Evolutionary conservation across 768 basidiomycete species (phyloP), one percentile per base, ranked within the genome.

Genomic region (Naganishia friedmannii): DNA sequence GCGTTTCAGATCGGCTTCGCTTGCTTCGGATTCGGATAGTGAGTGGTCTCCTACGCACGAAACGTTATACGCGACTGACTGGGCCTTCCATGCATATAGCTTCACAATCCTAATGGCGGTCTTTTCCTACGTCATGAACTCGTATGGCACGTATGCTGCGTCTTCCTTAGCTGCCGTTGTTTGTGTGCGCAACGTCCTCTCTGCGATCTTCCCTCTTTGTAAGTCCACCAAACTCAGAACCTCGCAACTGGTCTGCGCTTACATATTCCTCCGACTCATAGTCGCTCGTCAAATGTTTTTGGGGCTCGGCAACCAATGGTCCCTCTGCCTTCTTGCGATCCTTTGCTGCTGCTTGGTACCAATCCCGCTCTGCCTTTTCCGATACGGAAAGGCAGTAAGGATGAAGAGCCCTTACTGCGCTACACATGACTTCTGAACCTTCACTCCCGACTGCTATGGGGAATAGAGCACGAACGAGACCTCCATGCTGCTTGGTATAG

Each of bases 231-330:
- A 23, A 45, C n/a, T n/a, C n/a, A 23, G 4, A 17, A 0, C 17
- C 21, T n/a, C 21, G 19, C n/a, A 32, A 55, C 34, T 19, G n/a
- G 32, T 39, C 13, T 7, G n/a, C 29, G n/a, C 42, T 55, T n/a
- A 19, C 34, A 3, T 32, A 7, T 8, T 15, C 32, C 3, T 17
- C 65, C 12, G 12, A 4, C 34, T 37, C 6, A 37, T 37, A 77
- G 74, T 75, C 65, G 74, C 74, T 8, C 63, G 69, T 28, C 74
- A 75, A 53, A 77, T 77, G 73, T 77, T 77, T 58, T 45, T 67
- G 19, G 71, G 69, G 2, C 68, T 77, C 63, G 76, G 76, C 19
- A 77, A 77, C 58, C 73, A 75, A 46, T 77, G 76, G 76, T 72
- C 76, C 1, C 65, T 77, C n/a, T 73, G 71, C 71, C 66, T 75